A percentile compares a stretch with the other conserved stretches of the same genome.
Conservation (phyloP, 768 basidiomycete species). For the Hydnum rufescens region DNA sequence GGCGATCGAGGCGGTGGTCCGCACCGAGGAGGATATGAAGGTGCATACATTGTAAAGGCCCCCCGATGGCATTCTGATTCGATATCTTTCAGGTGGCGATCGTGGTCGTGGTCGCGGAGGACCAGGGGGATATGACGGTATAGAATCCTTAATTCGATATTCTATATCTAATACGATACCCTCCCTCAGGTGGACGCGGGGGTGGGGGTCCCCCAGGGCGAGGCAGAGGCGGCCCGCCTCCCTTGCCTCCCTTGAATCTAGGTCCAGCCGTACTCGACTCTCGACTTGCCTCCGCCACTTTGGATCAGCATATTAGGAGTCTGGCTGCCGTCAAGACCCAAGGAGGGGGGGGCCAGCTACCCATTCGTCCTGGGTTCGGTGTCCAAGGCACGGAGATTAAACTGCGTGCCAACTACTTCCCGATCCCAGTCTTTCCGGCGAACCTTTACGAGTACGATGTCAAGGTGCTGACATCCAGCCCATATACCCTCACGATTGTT, state of each 20-base stretch:
- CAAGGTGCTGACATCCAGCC: too few relatives aligned
- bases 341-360: slow-evolving; percentile 18
- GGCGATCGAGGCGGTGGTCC: slow-evolving; percentile 17
- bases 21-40: slow-evolving; percentile 9
- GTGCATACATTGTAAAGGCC: slow-evolving; percentile 20
- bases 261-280: slow-evolving; percentile 20
- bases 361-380: slow-evolving; percentile 39
- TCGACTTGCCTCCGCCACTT: background rate
- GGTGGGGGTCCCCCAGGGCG: slow-evolving; percentile 18
- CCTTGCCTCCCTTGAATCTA: slow-evolving; percentile 14
- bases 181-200: slow-evolving; percentile 11
- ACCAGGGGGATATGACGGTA: background rate
- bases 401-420: slow-evolving; percentile 45
- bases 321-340: background rate
- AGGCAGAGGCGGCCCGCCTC: slow-evolving; percentile 11
- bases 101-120: slow-evolving; percentile 18
- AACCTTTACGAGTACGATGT: slow-evolving; percentile 33
- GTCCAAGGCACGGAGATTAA: slow-evolving; percentile 28
- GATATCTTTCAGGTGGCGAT: too few relatives aligned
- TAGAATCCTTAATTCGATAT: background rate
- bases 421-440: slow-evolving; percentile 24
- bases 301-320: background rate
- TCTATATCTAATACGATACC: background rate
- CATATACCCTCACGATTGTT: too few relatives aligned
- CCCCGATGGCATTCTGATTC: too few relatives aligned